Evolutionary conservation across 306 rosid species (phyloP), one percentile per base, ranked within the genome.

Genomic region (Cicer arietinum): DNA sequence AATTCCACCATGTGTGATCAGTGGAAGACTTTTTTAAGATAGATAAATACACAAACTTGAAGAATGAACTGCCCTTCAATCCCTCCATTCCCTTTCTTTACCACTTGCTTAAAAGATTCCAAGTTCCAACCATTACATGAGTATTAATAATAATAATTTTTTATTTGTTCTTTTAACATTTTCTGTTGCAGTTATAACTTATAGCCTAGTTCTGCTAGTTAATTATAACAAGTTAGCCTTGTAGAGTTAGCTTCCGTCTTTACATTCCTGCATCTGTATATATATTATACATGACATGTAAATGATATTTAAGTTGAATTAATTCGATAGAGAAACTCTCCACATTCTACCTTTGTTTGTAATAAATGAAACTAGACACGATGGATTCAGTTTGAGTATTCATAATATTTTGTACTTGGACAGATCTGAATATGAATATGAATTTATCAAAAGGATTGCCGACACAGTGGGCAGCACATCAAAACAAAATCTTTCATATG

Each of bases 351-450:
- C 58, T 16, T 52, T 52, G 1, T 54, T 54, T 54, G 60, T 8
- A 54, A 54, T 18, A 16, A 53, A 53, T 53, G 5, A 53, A 53
- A 53, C 30, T 2, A 53, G 60, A 53, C 60, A 18, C 3, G 3
- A 20, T 56, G 7, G 6, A 4, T 20, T 20, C 18, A 10, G 62
- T 56, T 18, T 56, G 62, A 56, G 59, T 56, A 20, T 20, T 56
- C n/a, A 20, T 56, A 20, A 56, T 1, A 56, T 56, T 20, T 56
- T 56, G 39, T 57, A 22, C 41, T 57, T 57, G 6, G 63, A 22
- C 63, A 57, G 63, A 57, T 10, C 10, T 1, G 63, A 57, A 22
- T 57, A 57, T 10, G 63, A 57, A 22, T 57, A 57, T 22, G 63
- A 6, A 12, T 22, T 57, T 57, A 57, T 57, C 63, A 2, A 57